phyloP scores from a whole-genome alignment of 192 early-diverging fungal species.

The Mortierella hygrophila region DNA sequence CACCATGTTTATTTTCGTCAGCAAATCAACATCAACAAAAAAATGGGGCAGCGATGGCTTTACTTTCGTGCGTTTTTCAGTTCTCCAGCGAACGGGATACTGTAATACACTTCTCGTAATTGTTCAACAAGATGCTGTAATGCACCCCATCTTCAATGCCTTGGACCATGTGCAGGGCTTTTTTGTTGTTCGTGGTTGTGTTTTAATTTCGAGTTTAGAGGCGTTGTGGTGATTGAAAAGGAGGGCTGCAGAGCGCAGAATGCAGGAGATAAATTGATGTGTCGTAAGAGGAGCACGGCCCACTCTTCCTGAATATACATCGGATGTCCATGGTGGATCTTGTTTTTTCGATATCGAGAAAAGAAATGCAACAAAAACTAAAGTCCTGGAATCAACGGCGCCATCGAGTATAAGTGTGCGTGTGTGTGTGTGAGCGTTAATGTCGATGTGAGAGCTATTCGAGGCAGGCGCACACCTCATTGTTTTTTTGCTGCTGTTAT shows the following conservation, averaged over 20 bases:
- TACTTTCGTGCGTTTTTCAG: background rate
- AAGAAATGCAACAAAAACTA: background rate
- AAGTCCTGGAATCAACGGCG: background rate
- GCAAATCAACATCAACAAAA: background rate
- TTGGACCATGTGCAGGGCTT: background rate
- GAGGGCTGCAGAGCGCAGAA: too few species aligned
- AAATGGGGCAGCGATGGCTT: background rate
- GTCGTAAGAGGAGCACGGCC: background rate
- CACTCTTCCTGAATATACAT: background rate
- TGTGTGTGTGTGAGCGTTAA: background rate
- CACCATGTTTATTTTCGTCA: background rate
- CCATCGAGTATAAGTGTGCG: background rate
- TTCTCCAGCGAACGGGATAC: background rate
- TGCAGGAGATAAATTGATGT: too few species aligned
- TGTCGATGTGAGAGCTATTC: background rate
- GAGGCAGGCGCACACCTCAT: too few species aligned
- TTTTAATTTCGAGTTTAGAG: background rate
- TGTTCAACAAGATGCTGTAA: background rate
- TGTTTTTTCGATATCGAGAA: background rate
- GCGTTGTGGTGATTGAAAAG: background rate
- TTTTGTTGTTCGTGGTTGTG: background rate
- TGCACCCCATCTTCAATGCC: background rate
- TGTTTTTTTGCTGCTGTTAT: too few species aligned
- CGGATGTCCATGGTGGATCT: background rate
- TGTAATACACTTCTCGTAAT: background rate